Percentiles rank a stretch among this genome's conserved stretches.
Conservation (phyloP, 768 basidiomycete species). For the Russula vinacea region DNA sequence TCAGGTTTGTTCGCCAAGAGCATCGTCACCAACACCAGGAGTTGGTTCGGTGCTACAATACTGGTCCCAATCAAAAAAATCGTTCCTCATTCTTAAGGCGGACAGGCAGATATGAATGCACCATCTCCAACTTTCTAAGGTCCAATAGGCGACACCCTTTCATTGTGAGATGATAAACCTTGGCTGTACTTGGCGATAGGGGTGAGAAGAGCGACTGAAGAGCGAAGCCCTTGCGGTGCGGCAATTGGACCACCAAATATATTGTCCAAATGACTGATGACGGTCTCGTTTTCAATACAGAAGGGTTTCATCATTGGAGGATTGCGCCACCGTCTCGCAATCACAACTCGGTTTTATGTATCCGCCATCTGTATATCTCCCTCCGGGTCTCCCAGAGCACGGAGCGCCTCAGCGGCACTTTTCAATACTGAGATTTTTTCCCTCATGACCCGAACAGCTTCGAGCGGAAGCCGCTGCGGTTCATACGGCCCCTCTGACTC, state of each 20-base stretch:
- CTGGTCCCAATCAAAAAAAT: too few species aligned
- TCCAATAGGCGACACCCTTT: too few species aligned
- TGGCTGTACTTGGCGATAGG: background rate
- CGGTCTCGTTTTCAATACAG: background rate
- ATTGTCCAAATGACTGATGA: background rate
- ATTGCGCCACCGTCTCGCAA: background rate
- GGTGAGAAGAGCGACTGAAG: background rate
- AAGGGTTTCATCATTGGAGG: background rate
- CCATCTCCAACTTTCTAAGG: too few species aligned
- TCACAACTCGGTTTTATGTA: slow-evolving; percentile 27
- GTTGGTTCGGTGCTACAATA: slow-evolving; percentile 30
- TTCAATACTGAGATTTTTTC: slow-evolving; percentile 65
- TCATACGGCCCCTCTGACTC: slow-evolving; percentile 89
- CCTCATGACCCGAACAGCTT: slow-evolving; percentile 78
- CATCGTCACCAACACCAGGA: slow-evolving; percentile 54
- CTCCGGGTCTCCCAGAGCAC: slow-evolving; percentile 39
- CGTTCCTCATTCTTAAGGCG: too few species aligned
- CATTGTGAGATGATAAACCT: too few species aligned
- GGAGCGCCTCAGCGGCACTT: slow-evolving; percentile 56
- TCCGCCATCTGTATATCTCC: slow-evolving; percentile 57
- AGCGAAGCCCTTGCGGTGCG: background rate
- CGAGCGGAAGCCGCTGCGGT: slow-evolving; percentile 78
- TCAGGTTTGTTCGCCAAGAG: slow-evolving; percentile 74
- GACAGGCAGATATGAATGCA: too few species aligned
- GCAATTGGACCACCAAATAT: background rate